These are phyloP conservation scores for Helichrysum umbraculigerum DNA, from an alignment of 129 eudicot species.

Conservation along the genomic window DNA sequence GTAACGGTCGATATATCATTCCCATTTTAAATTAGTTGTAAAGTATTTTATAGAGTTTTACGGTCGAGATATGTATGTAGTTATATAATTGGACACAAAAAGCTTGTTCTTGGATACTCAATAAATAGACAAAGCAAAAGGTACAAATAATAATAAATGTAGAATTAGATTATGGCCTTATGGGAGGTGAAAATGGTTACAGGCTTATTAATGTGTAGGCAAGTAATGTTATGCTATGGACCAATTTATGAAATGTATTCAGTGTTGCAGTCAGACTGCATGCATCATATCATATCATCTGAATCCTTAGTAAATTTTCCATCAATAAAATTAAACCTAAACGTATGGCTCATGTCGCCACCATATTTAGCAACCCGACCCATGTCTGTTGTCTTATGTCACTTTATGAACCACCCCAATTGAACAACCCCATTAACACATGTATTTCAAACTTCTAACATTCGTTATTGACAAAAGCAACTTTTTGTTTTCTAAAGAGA, in stretches of 20 bases:
- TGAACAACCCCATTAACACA: background rate
- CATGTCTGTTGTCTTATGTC: conserved; percentile 2
- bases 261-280: conserved; percentile 5
- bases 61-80: no score
- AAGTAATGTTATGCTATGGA: background rate
- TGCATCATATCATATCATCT: conserved; percentile 1
- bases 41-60: no score
- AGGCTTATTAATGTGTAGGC: conserved; percentile 20
- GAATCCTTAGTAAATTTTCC: conserved; percentile 30
- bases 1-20: no score
- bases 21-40: no score
- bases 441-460: background rate
- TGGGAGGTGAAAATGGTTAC: conserved; percentile 8
- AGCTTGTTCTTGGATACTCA: conserved; percentile 3
- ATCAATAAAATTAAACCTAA: background rate
- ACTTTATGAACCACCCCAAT: background rate
- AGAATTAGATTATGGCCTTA: background rate
- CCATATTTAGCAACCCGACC: conserved; percentile 24
- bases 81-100: background rate
- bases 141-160: conserved; percentile 28
- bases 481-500: no score
- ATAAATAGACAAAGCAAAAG: conserved; percentile 19
- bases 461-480: background rate
- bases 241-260: conserved; percentile 28
- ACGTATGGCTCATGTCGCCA: conserved; percentile 11